Evolutionary conservation across 495 filamentous ascomycete species (phyloP), one percentile per base, ranked within the genome.

Genomic region (Penicillium simplicissimum): DNA sequence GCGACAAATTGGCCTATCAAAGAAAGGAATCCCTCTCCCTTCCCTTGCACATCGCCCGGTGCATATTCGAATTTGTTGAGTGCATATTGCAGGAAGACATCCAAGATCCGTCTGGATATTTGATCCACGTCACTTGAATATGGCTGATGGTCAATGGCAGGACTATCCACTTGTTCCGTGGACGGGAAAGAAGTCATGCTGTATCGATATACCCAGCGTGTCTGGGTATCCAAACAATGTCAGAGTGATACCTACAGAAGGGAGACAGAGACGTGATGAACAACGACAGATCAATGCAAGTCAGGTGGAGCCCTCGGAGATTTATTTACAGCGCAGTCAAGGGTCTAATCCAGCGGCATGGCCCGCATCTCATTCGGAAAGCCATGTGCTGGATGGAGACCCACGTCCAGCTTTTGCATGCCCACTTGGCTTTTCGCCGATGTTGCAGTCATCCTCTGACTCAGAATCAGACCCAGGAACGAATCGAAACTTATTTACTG

Each of bases 51-150:
- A 52, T 59, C 35, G 17, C 35, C 35, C 35, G n/a, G 10, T 43
- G 57, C 11, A 52, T 59, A 59, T 33, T 52, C 47, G 45, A 59
- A 59, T 19, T 59, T 59, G 47, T 59, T 59, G 34, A 59, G 57
- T 40, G 57, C 48, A 52, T 52, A 33, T 19, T 37, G 11, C 34
- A 59, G 35, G 21, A 59, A 59, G 4, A 59, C 25, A 59, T 59
- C 35, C 19, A 59, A 42, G 35, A 59, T 59, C 13, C 33, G 52
- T 21, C n/a, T 15, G 34, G 52, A 54, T 9, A 37, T 38, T 14
- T 15, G 2, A 21, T 54, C 33, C 52, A 54, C 52, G 52, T 54
- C 52, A 54, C 52, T 54, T 19, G 52, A 37, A 54, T 54, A 54
- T 54, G 1, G 52, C 33, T 15, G 13, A 38, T 2, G 1, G 14